These are phyloP conservation scores for Dissophora ornata DNA, from an alignment of 192 early-diverging fungal species.

Conservation along the genomic window DNA sequence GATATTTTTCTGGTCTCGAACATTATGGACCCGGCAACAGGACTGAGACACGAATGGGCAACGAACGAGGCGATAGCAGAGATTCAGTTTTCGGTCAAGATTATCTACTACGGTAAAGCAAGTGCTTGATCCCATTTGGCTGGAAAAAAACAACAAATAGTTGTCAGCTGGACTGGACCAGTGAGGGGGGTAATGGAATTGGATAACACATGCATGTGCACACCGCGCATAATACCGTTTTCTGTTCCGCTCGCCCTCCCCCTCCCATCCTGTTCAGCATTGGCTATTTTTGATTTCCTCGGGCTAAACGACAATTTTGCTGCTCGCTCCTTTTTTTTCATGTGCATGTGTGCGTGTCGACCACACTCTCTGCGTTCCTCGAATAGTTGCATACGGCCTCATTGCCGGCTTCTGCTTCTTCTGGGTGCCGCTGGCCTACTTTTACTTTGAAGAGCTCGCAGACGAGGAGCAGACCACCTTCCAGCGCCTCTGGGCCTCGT, in stretches of 20 bases:
- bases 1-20: constrained; percentile 70
- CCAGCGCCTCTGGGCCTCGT: constrained; percentile 53
- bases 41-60: constrained; percentile 68
- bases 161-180: not conserved
- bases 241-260: no score
- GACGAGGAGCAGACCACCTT: constrained; percentile 56
- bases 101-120: constrained; percentile 63
- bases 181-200: no score
- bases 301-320: no score
- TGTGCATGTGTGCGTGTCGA: no score
- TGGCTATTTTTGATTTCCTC: no score
- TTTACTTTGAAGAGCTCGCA: constrained; percentile 67
- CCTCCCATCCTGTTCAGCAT: no score
- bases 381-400: constrained; percentile 59
- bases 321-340: no score
- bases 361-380: not conserved
- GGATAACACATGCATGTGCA: no score
- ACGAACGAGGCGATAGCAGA: constrained; percentile 56
- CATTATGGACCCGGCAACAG: constrained; percentile 61
- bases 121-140: no score
- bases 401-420: constrained; percentile 61
- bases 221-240: no score
- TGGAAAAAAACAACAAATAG: no score
- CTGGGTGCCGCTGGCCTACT: constrained; percentile 71
- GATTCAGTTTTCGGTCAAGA: constrained; percentile 51